A percentile compares a stretch with the other conserved stretches of the same genome.
Conservation (phyloP, 768 basidiomycete species). For the Collybia sordida region DNA sequence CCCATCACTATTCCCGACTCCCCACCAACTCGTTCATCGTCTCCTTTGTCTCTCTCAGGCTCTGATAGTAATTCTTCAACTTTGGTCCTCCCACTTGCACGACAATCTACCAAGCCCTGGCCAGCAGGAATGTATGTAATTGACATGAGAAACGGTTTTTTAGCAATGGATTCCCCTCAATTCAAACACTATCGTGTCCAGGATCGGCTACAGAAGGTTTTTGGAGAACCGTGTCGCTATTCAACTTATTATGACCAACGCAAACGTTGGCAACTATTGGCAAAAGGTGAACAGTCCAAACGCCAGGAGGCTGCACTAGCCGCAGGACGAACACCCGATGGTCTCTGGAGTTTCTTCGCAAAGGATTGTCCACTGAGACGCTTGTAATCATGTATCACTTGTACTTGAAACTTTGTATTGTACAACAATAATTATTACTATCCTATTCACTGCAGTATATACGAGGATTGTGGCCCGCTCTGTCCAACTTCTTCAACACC, state of each 20-base stretch:
- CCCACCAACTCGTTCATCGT: too few species aligned
- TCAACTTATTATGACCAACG: background rate
- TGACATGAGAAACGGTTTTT: conserved; percentile 17
- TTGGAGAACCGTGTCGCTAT: background rate
- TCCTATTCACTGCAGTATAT: too few species aligned
- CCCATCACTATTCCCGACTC: too few species aligned
- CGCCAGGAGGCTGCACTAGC: conserved; percentile 26
- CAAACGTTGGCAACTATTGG: background rate
- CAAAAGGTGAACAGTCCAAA: conserved; percentile 22
- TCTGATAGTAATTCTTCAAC: too few species aligned
- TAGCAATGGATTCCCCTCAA: conserved; percentile 6
- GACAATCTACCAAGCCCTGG: background rate
- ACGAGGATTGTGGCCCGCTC: conserved; percentile 14
- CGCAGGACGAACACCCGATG: conserved; percentile 13
- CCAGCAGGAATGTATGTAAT: conserved; percentile 13
- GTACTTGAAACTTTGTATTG: too few species aligned
- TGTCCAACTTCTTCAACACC: conserved; percentile 11
- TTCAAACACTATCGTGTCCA: background rate
- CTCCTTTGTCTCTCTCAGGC: too few species aligned
- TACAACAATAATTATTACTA: too few species aligned
- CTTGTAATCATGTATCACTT: too few species aligned
- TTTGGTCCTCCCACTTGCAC: too few species aligned
- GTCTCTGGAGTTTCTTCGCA: too few species aligned
- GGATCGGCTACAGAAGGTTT: background rate
- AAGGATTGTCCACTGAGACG: too few species aligned